Percentiles rank a stretch among this genome's conserved stretches.
These are phyloP conservation scores for Durusdinium trenchii DNA, from an alignment of 73 alveolate genomes.

Conservation along the genomic window DNA sequence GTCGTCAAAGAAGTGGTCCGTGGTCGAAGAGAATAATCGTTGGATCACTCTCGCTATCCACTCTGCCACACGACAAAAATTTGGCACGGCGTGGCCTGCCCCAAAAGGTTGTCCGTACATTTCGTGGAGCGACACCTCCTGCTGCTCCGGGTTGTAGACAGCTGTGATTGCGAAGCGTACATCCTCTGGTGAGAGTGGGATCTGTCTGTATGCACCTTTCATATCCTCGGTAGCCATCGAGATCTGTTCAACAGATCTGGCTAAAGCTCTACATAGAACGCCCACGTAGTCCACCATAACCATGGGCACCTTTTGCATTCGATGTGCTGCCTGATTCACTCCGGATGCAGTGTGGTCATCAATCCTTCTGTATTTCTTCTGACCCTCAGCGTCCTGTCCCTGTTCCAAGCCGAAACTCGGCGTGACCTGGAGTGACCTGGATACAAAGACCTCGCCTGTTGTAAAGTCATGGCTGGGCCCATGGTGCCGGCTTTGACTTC, in stretches of 20 bases:
- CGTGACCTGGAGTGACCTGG: background rate
- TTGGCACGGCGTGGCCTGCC: slow-evolving; percentile 15
- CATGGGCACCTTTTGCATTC: too few relatives aligned
- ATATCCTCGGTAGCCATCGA: background rate
- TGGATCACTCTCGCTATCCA: background rate
- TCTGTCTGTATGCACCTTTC: background rate
- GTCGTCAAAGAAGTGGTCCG: slow-evolving; percentile 26
- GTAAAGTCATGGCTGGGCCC: background rate
- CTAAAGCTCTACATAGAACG: background rate
- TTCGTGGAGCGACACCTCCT: background rate
- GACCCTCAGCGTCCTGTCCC: background rate
- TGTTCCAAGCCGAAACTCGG: background rate
- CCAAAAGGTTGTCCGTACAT: too few relatives aligned
- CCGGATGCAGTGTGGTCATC: background rate
- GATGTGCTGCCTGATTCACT: background rate
- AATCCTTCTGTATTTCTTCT: background rate
- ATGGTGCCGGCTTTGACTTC: background rate
- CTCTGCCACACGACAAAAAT: slow-evolving; percentile 10
- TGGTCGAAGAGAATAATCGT: background rate
- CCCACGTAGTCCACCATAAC: background rate
- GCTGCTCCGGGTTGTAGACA: background rate
- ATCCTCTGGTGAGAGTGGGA: background rate
- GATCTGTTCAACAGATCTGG: background rate
- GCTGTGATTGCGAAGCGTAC: background rate
- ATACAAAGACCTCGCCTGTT: background rate